phyloP scores from a whole-genome alignment of 2,329 filamentous ascomycete species.

The Magnaporthiopsis poae region DNA sequence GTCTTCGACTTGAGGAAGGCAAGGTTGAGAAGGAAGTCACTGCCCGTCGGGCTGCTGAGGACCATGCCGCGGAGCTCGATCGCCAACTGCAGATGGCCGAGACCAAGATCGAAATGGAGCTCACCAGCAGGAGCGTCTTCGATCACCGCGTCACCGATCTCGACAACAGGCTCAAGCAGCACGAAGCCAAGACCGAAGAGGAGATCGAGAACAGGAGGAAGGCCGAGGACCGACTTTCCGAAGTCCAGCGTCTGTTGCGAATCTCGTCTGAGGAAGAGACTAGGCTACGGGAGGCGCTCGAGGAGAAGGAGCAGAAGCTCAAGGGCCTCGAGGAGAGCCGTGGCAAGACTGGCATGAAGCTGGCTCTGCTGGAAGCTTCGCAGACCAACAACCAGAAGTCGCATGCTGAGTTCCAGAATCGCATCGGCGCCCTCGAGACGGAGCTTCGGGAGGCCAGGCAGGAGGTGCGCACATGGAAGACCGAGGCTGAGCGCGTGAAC shows the following conservation, averaged over 20 bases:
- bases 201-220: conserved; percentile 54
- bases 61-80: conserved; percentile 41
- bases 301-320: conserved; percentile 60
- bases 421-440: conserved; percentile 41
- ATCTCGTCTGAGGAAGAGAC: conserved; percentile 64
- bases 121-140: conserved; percentile 49
- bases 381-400: conserved; percentile 47
- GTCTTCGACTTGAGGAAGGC: conserved; percentile 36
- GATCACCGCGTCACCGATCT: conserved; percentile 57
- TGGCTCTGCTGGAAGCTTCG: conserved; percentile 59
- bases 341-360: conserved; percentile 48
- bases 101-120: conserved; percentile 50
- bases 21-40: conserved; percentile 39
- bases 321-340: conserved; percentile 47
- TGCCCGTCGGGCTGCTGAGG: conserved; percentile 42
- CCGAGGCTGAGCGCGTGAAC: conserved; percentile 50
- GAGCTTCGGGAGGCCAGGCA: conserved; percentile 47
- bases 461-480: conserved; percentile 50
- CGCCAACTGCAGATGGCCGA: conserved; percentile 48
- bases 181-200: conserved; percentile 54
- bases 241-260: conserved; percentile 60
- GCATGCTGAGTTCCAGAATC: conserved; percentile 46
- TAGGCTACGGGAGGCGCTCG: conserved; percentile 54
- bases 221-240: conserved; percentile 62
- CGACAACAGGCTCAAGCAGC: conserved; percentile 55